Percentiles rank a stretch among this genome's conserved stretches.
Evolutionary conservation across 139 green algal species (phyloP).

Genomic region (Desmodesmus armatus): DNA sequence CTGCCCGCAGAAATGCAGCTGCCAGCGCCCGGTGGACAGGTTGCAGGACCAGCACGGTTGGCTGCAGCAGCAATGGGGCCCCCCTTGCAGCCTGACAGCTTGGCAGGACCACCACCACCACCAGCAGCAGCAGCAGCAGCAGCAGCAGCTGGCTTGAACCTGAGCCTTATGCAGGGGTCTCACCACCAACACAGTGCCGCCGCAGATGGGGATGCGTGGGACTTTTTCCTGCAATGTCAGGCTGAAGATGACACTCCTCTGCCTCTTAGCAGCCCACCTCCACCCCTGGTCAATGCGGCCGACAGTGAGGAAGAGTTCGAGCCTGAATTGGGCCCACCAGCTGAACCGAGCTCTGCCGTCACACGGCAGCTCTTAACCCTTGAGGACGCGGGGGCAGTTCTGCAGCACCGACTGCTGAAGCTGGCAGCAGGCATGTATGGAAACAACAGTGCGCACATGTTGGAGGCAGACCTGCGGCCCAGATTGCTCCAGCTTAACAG

Average conservation of each 20-base stretch:
- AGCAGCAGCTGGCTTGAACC: background rate
- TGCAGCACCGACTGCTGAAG: background rate
- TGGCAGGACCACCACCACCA: background rate
- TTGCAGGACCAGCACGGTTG: no score
- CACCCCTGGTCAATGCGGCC: background rate
- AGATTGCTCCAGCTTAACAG: background rate
- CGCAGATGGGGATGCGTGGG: no score
- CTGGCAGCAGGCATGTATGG: conserved; percentile 20
- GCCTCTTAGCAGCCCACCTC: background rate
- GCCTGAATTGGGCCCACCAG: no score
- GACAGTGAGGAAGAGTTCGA: no score
- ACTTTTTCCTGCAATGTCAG: no score
- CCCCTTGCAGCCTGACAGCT: no score
- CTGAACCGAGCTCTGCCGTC: background rate
- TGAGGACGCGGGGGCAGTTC: background rate
- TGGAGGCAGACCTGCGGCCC: background rate
- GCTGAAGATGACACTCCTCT: background rate
- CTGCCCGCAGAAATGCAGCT: no score
- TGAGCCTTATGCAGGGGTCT: background rate
- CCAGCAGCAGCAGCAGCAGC: background rate
- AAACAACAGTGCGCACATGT: background rate
- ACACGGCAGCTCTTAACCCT: background rate
- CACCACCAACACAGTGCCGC: no score
- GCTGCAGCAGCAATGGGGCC: no score
- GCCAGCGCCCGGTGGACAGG: no score